Evolutionary conservation across 176 grass and related monocot species (phyloP), one percentile per base, ranked within the genome.

Genomic region (Avena sativa): DNA sequence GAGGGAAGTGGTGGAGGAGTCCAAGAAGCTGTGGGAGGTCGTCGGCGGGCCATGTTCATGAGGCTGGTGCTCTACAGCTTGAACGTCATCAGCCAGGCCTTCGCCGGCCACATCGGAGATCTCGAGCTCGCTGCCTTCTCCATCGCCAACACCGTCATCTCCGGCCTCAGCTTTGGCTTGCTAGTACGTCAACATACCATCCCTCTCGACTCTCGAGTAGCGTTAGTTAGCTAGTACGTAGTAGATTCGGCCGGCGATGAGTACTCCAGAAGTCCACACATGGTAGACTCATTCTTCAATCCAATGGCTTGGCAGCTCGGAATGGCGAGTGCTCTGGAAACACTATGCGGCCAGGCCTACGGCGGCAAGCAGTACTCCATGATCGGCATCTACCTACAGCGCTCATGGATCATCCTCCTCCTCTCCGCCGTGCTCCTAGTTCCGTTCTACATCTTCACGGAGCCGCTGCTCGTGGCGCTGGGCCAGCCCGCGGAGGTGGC

Each of bases 61-160:
- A 11, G 63, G 69, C 68, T 86, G 17, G 38, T 81, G 5, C 11
- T 89, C 59, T 76, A 75, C 70, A 76, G 84, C 52, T 86, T 86
- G 61, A 70, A 20, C 66, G 23, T 92, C 23, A 30, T 96, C 75
- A 84, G 89, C 14, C 91, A 91, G 69, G 86, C 91, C 79, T 91
- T 92, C 79, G 81, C 70, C 1, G 90, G 92, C 20, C 92, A 94
- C 84, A 57, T 94, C 14, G 86, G 92, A 25, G 90, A 92, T 76
- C 81, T 89, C 28, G 96, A 96, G 87, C 96, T 98, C 57, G 96
- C 93, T 32, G 66, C 96, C 81, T 92, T 98, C 66, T 96, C 96
- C 84, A 96, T 98, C 66, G 93, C 96, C 49, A 98, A 87, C 81
- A 92, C 93, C 40, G 93, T 98, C 81, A 48, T 93, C 65, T 57